Evolutionary conservation across 2,329 filamentous ascomycete species (phyloP), one percentile per base, ranked within the genome.

Genomic region (Hymenoscyphus fraxineus): DNA sequence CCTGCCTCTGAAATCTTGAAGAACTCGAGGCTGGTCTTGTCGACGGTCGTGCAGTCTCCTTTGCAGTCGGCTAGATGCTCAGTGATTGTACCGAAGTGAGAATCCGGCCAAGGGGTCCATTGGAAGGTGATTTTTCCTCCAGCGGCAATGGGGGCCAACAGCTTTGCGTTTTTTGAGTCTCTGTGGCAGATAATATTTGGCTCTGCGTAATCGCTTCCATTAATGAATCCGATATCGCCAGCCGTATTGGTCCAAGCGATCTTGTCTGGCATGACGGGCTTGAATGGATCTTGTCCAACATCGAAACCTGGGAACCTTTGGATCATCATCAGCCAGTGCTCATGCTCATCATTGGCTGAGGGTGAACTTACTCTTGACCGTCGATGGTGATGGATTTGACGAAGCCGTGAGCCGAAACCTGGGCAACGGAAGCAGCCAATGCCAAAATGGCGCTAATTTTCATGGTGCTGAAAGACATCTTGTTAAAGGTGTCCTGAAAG

Each of bases 101-200:
- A 79, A 7, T 79, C 77, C 15, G 81, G 80, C 81, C 81, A 83
- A 1, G 74, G 75, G 65, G 78, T 78, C 82, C 82, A 84, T 66
- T 79, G 76, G 61, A 83, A 73, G n/a, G 75, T 76, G 65, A 84
- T 73, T 58, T 75, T 74, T 67, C 78, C 77, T n/a, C 82, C 82
- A 1, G 81, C 81, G 4, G 75, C 70, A 58, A 83, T 77, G 22
- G 76, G 72, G 13, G 79, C 78, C 59, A 77, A 75, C 3, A 76
- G 75, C 27, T 75, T 70, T 0, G 75, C 81, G 19, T 79, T 76
- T 3, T 73, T 75, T 13, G 78, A 77, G n/a, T 74, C 72, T 19
- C 74, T 76, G 73, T 83, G 80, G 73, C 82, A 84, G 72, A 81
- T 78, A 68, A 84, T 83, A 59, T 82, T 80, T 0, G 76, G 71